Evolutionary conservation across 768 basidiomycete genomes (phyloP).

Genomic region (Lactarius trivialis): DNA sequence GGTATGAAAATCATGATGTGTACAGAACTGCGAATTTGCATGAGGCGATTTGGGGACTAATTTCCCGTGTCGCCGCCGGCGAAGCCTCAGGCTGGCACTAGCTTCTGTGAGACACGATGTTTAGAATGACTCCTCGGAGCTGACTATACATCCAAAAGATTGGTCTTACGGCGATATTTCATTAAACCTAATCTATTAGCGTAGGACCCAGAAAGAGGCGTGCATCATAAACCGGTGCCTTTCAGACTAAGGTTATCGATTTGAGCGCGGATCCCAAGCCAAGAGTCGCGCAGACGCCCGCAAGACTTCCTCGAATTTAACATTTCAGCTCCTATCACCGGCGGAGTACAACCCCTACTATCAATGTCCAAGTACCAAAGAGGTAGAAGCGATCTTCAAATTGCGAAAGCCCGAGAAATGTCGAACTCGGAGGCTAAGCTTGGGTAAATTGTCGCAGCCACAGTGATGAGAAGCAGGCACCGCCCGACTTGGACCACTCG

Average conservation of each 20-base stretch:
- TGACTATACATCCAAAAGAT: neutral
- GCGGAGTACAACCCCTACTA: too few relatives aligned
- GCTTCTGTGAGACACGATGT: neutral
- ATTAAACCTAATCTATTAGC: neutral
- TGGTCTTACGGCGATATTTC: neutral
- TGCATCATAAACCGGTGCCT: neutral
- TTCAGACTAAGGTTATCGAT: neutral
- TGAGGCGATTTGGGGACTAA: neutral
- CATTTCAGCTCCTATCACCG: too few relatives aligned
- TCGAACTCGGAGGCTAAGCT: too few relatives aligned
- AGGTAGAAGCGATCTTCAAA: too few relatives aligned
- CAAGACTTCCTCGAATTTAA: too few relatives aligned
- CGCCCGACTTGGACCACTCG: too few relatives aligned
- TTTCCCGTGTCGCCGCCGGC: neutral
- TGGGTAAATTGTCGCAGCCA: too few relatives aligned
- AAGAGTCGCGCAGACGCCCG: too few relatives aligned
- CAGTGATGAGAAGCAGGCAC: too few relatives aligned
- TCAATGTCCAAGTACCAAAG: too few relatives aligned
- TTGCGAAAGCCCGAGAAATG: too few relatives aligned
- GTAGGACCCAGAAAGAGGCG: neutral
- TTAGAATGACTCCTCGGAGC: neutral
- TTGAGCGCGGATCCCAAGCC: neutral
- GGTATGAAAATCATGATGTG: neutral
- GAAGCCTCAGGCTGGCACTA: neutral
- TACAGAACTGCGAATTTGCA: neutral